Conservation (phyloP, 1,284 basidiomycete species). For the Phylloporus gajari region DNA sequence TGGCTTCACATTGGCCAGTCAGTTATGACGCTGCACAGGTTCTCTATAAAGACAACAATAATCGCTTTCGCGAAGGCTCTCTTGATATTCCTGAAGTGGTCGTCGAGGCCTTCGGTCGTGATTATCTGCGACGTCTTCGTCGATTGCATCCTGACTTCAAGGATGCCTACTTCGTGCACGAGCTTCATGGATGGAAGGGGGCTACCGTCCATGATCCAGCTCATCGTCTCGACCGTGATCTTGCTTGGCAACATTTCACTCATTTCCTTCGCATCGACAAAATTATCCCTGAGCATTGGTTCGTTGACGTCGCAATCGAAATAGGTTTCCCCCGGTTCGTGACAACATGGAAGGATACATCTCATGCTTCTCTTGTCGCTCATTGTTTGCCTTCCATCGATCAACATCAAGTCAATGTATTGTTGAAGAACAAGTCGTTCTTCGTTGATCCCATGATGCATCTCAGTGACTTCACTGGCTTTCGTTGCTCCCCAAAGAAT, state of each 20-base stretch:
- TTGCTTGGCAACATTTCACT: too few species aligned
- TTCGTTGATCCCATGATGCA: neutral
- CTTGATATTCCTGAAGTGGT: neutral
- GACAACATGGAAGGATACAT: too few species aligned
- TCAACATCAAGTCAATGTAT: neutral
- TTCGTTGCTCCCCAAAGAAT: neutral
- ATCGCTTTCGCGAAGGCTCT: neutral
- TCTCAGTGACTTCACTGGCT: neutral
- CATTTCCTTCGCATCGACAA: too few species aligned
- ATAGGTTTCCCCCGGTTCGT: too few species aligned
- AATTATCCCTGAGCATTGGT: neutral
- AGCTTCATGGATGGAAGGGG: neutral
- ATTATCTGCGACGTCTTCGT: neutral
- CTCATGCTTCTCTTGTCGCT: neutral
- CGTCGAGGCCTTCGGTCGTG: neutral
- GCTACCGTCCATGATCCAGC: neutral
- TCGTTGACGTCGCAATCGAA: too few species aligned
- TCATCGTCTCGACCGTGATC: too few species aligned
- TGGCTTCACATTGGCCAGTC: neutral
- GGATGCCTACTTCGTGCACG: neutral
- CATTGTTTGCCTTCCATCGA: neutral
- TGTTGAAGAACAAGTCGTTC: neutral
- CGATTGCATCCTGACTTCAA: neutral
- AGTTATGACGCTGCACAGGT: neutral
- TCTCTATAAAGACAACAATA: neutral